Percentiles rank a stretch among this genome's conserved stretches.
These are phyloP conservation scores for Carex myosuroides DNA, from an alignment of 176 grass and related monocot species.

Conservation along the genomic window DNA sequence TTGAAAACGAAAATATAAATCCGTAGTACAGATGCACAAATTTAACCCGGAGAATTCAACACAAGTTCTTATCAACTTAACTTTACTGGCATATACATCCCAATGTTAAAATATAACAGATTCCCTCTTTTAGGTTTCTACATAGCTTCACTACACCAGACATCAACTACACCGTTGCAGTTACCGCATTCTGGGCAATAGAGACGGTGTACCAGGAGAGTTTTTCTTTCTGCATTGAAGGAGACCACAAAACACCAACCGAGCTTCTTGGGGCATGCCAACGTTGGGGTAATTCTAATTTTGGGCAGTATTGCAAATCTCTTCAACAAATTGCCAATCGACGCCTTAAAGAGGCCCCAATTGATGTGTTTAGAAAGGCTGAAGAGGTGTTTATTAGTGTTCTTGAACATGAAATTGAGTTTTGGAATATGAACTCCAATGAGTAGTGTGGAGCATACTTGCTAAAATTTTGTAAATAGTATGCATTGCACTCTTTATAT, in stretches of 20 bases:
- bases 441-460: neutral
- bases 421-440: constrained; percentile 80
- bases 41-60: neutral
- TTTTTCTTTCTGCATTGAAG: constrained; percentile 59
- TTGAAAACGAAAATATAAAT: too few relatives aligned
- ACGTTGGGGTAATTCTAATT: constrained; percentile 63
- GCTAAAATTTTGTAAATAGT: neutral
- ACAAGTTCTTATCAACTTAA: neutral
- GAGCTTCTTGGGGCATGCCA: constrained; percentile 69
- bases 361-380: constrained; percentile 35
- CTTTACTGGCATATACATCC: neutral
- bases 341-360: constrained; percentile 41
- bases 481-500: neutral
- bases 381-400: constrained; percentile 63
- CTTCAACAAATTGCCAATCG: constrained; percentile 58
- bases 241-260: constrained; percentile 43
- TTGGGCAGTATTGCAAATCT: constrained; percentile 68
- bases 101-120: constrained; percentile 4
- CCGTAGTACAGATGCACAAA: too few relatives aligned
- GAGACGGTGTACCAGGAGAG: constrained; percentile 92
- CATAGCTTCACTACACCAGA: constrained; percentile 45
- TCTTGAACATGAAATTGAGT: constrained; percentile 64
- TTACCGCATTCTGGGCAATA: constrained; percentile 71
- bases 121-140: constrained; percentile 48
- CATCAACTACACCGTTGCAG: constrained; percentile 44